A percentile compares a stretch with the other conserved stretches of the same genome.
These are phyloP conservation scores for Exophiala xenobiotica DNA, from an alignment of 2,329 filamentous ascomycete genomes.

Conservation along the genomic window DNA sequence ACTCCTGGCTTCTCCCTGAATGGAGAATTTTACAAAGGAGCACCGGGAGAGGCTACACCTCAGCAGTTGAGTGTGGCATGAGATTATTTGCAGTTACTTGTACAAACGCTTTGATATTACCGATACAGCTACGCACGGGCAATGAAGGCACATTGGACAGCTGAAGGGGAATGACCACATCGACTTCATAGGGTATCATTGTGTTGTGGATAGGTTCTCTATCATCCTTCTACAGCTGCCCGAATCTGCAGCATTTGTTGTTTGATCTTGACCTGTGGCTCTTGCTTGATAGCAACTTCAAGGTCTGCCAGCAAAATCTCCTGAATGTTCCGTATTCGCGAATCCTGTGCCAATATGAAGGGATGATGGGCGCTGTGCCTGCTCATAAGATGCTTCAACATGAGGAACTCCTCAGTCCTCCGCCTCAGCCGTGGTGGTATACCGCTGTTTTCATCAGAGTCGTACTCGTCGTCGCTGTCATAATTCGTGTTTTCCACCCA, in stretches of 20 bases:
- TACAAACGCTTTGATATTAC: too few species aligned
- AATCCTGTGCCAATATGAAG: slow-evolving; percentile 59
- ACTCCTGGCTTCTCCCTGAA: slow-evolving; percentile 84
- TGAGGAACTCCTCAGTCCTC: slow-evolving; percentile 59
- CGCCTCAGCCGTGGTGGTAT: slow-evolving; percentile 37
- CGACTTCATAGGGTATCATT: too few species aligned
- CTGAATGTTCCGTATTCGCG: slow-evolving; percentile 57
- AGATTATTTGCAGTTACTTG: slow-evolving; percentile 37
- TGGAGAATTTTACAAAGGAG: slow-evolving; percentile 60
- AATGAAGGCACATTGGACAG: too few species aligned
- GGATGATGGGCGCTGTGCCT: slow-evolving; percentile 59
- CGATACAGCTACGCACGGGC: too few species aligned
- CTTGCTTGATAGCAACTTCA: slow-evolving; percentile 61
- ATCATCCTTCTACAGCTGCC: slow-evolving; percentile 18
- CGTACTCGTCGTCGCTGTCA: slow-evolving; percentile 38
- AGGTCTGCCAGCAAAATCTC: slow-evolving; percentile 66
- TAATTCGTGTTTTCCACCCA: slow-evolving; percentile 36
- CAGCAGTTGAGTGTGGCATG: slow-evolving; percentile 19
- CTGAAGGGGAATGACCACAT: too few species aligned
- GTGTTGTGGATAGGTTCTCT: background rate
- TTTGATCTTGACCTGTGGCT: slow-evolving; percentile 37
- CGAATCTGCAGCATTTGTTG: slow-evolving; percentile 26
- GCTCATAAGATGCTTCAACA: slow-evolving; percentile 53
- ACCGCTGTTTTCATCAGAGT: slow-evolving; percentile 36
- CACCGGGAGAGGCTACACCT: slow-evolving; percentile 14